These are phyloP conservation scores for Aspergillus mulundensis DNA, from an alignment of 495 filamentous ascomycete genomes.

Conservation along the genomic window DNA sequence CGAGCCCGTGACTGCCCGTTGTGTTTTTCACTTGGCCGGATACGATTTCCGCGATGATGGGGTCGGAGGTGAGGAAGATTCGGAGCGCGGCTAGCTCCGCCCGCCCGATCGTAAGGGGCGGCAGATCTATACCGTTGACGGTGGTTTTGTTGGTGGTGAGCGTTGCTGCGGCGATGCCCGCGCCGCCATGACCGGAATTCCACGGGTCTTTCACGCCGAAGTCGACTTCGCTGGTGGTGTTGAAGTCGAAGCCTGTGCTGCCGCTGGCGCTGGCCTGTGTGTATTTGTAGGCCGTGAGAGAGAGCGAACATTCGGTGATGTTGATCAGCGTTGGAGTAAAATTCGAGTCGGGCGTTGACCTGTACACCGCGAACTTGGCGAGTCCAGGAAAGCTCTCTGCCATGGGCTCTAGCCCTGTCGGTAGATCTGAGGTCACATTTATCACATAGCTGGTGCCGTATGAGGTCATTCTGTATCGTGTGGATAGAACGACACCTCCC, in stretches of 20 bases:
- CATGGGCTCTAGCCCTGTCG: neutral
- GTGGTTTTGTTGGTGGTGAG: neutral
- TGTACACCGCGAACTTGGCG: slow-evolving; percentile 14
- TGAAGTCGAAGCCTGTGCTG: slow-evolving; percentile 14
- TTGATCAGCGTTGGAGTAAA: slow-evolving; percentile 13
- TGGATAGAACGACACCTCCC: slow-evolving; percentile 1
- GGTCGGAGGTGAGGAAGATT: slow-evolving; percentile 10
- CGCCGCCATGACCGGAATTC: neutral
- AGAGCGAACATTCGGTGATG: slow-evolving; percentile 19
- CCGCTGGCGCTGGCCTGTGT: slow-evolving; percentile 10
- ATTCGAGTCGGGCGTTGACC: slow-evolving; percentile 9
- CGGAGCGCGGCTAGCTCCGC: slow-evolving; percentile 4
- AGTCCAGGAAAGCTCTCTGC: slow-evolving; percentile 15
- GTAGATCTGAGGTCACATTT: neutral
- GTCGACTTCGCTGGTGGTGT: slow-evolving; percentile 11
- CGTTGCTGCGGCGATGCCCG: neutral
- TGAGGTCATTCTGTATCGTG: neutral
- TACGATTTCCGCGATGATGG: slow-evolving; percentile 10
- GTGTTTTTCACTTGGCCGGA: slow-evolving; percentile 11
- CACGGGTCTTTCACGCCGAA: slow-evolving; percentile 14
- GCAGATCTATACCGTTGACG: neutral
- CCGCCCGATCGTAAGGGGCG: slow-evolving; percentile 1
- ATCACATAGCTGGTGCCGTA: neutral
- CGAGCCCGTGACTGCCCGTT: slow-evolving; percentile 9
- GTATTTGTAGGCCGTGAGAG: slow-evolving; percentile 15